Evolutionary conservation across 345 rosid species (phyloP).

Genomic region (Aquilaria sinensis): DNA sequence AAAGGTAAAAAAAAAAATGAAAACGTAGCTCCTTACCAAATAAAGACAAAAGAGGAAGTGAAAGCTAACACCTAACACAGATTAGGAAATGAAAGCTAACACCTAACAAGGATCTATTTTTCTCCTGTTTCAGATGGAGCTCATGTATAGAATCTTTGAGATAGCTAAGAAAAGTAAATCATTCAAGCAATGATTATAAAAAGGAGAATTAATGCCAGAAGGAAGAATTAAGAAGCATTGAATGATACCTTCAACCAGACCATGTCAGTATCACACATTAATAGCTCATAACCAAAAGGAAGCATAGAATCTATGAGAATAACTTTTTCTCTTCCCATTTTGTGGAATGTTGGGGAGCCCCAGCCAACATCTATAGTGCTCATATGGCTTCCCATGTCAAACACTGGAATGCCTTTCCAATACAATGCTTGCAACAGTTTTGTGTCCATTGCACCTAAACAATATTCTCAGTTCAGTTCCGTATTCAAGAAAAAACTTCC

Average conservation of each 20-base stretch:
- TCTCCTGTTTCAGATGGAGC: no score
- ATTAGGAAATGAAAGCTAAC: no score
- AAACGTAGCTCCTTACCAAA: no score
- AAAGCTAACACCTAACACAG: no score
- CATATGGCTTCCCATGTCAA: slow-evolving; percentile 98
- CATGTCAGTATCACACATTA: slow-evolving; percentile 99
- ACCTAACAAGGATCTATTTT: no score
- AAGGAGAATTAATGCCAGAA: neutral
- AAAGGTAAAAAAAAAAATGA: no score
- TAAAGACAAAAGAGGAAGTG: no score
- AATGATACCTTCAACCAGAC: slow-evolving; percentile 87
- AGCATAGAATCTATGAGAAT: slow-evolving; percentile 79
- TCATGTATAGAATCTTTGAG: no score
- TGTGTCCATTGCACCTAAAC: slow-evolving; percentile 92
- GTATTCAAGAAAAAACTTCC: slow-evolving; percentile 3
- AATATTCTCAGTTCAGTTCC: slow-evolving; percentile 4
- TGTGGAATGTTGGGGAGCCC: slow-evolving; percentile 97
- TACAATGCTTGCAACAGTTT: slow-evolving; percentile 86
- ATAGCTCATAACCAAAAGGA: slow-evolving; percentile 76
- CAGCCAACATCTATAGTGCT: slow-evolving; percentile 94
- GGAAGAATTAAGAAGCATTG: slow-evolving; percentile 1
- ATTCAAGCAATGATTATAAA: no score
- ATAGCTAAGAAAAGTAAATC: no score
- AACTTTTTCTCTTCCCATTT: slow-evolving; percentile 99
- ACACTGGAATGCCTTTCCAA: slow-evolving; percentile 96